These are phyloP conservation scores for Sporothrix mexicana DNA, from an alignment of 2,329 filamentous ascomycete species.

Conservation along the genomic window DNA sequence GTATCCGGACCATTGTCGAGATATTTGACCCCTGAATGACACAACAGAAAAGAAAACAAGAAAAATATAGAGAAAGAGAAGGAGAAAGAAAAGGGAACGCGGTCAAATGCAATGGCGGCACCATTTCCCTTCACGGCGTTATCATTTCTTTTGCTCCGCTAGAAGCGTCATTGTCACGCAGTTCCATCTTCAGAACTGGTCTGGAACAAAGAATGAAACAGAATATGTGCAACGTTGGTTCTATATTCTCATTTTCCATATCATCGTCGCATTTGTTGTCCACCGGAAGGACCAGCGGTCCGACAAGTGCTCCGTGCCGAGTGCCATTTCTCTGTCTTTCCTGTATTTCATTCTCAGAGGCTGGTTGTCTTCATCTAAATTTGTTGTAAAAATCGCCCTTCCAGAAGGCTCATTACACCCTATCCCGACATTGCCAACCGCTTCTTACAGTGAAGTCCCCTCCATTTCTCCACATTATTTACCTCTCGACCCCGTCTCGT, in stretches of 20 bases:
- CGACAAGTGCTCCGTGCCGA: constrained; percentile 25
- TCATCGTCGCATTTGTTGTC: constrained; percentile 4
- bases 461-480: constrained; percentile 1
- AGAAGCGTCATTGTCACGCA: neutral
- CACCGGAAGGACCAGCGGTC: constrained; percentile 27
- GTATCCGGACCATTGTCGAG: neutral
- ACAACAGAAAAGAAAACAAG: neutral
- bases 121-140: too few species aligned
- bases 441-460: neutral
- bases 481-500: neutral
- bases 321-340: neutral
- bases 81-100: too few species aligned
- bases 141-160: neutral
- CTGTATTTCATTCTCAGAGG: neutral
- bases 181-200: neutral
- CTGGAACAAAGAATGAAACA: too few species aligned
- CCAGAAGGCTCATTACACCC: constrained; percentile 19
- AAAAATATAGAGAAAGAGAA: too few species aligned
- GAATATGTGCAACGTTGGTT: neutral
- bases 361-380: neutral
- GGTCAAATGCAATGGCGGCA: neutral
- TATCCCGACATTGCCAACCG: constrained; percentile 6
- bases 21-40: neutral
- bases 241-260: neutral
- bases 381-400: neutral